Conservation (phyloP, 441 rosid species). For the Geranium incanum region DNA sequence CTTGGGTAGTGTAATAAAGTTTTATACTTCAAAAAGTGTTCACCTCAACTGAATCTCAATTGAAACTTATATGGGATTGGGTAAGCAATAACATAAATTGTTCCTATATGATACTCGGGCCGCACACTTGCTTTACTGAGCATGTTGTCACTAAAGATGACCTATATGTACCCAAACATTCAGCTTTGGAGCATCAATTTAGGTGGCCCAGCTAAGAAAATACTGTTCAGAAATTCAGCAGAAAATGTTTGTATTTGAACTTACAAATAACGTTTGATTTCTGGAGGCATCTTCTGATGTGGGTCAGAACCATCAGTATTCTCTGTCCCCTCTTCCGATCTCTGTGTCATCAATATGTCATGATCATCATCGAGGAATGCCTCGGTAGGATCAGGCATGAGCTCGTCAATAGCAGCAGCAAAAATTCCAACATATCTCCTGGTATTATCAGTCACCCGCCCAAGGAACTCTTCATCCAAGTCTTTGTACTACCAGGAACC, state of each 20-base stretch:
- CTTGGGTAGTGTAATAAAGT: background rate
- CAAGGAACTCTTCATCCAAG: constrained; percentile 56
- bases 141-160: background rate
- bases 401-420: constrained; percentile 66
- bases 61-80: constrained; percentile 1
- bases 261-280: constrained; percentile 83
- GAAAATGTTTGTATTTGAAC: constrained; percentile 24
- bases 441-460: constrained; percentile 75
- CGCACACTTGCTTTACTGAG: background rate
- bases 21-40: background rate
- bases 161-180: background rate
- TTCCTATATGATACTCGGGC: background rate
- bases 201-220: background rate
- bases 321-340: constrained; percentile 62
- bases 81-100: background rate
- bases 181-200: background rate
- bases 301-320: constrained; percentile 60
- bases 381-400: constrained; percentile 85
- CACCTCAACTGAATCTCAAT: background rate
- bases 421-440: constrained; percentile 72
- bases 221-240: background rate
- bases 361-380: constrained; percentile 87
- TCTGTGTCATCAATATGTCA: constrained; percentile 86
- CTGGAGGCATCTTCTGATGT: constrained; percentile 73
- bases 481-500: constrained; percentile 49